A percentile compares a stretch with the other conserved stretches of the same genome.
These are phyloP conservation scores for Blastobotrys petasosporus DNA, from an alignment of 1,139 yeast species.

Conservation along the genomic window DNA sequence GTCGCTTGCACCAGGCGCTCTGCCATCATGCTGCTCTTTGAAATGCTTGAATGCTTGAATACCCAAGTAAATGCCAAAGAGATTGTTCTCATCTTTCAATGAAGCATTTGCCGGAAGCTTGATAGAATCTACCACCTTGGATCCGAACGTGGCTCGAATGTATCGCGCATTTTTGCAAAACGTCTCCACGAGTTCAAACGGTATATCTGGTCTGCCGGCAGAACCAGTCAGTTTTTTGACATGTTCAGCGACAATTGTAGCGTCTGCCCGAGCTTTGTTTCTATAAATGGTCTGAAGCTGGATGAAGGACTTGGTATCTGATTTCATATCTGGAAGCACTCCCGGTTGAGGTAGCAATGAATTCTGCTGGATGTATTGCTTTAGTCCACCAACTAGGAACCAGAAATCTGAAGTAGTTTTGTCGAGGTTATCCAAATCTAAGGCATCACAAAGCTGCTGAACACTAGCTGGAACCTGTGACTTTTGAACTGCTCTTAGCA, in stretches of 20 bases:
- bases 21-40: constrained; percentile 18
- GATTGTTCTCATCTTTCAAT: constrained; percentile 14
- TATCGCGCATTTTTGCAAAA: constrained; percentile 57
- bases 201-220: constrained; percentile 18
- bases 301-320: constrained; percentile 61
- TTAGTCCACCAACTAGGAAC: constrained; percentile 54
- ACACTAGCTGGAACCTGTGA: constrained; percentile 38
- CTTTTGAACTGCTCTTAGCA: constrained; percentile 44
- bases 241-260: background rate
- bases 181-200: constrained; percentile 38
- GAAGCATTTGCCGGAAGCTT: constrained; percentile 3
- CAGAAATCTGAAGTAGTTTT: constrained; percentile 41
- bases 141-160: constrained; percentile 34
- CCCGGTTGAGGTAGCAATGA: constrained; percentile 64
- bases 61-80: constrained; percentile 25
- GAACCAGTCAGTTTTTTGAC: background rate
- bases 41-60: constrained; percentile 23
- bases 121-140: constrained; percentile 15
- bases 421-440: background rate
- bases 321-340: constrained; percentile 81
- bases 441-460: constrained; percentile 11
- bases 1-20: too few relatives aligned
- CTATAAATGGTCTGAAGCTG: constrained; percentile 53
- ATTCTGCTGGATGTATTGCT: constrained; percentile 39
- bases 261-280: constrained; percentile 51